phyloP scores from a whole-genome alignment of 2,329 filamentous ascomycete species.

The Parafenestella ontariensis region DNA sequence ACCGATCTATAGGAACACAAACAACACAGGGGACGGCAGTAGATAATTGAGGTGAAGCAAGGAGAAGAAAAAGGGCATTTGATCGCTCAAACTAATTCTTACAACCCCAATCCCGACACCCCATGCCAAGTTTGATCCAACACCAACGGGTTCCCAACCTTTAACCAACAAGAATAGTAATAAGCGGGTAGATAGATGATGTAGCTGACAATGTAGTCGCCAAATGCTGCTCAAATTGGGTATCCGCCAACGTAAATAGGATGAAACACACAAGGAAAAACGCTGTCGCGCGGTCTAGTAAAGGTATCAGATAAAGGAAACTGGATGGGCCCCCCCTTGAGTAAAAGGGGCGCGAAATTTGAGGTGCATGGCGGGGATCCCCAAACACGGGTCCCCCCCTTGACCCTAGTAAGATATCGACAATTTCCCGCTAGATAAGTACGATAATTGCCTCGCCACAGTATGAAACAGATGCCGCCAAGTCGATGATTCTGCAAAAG shows the following conservation, averaged over 20 bases:
- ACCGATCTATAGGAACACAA: conserved; percentile 6
- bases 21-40: conserved; percentile 3
- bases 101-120: conserved; percentile 5
- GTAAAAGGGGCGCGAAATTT: conserved; percentile 24
- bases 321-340: conserved; percentile 21
- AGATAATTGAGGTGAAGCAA: conserved; percentile 2
- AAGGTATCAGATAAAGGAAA: conserved; percentile 38
- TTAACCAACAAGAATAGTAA: conserved; percentile 25
- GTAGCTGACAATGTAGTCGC: conserved; percentile 30
- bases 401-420: conserved; percentile 12
- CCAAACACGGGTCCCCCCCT: conserved; percentile 9
- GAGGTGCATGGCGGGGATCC: conserved; percentile 18
- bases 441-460: conserved; percentile 21
- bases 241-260: conserved; percentile 38
- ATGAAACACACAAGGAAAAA: conserved; percentile 33
- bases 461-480: conserved; percentile 32
- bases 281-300: conserved; percentile 34
- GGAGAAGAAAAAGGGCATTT: conserved; percentile 11
- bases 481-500: conserved; percentile 29
- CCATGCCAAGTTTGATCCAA: conserved; percentile 11
- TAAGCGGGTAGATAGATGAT: conserved; percentile 9
- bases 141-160: conserved; percentile 1
- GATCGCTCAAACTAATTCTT: conserved; percentile 29
- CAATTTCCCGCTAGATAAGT: conserved; percentile 24
- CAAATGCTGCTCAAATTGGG: conserved; percentile 43